Evolutionary conservation across 129 eudicot genomes (phyloP).

Genomic region (Glebionis coronaria): DNA sequence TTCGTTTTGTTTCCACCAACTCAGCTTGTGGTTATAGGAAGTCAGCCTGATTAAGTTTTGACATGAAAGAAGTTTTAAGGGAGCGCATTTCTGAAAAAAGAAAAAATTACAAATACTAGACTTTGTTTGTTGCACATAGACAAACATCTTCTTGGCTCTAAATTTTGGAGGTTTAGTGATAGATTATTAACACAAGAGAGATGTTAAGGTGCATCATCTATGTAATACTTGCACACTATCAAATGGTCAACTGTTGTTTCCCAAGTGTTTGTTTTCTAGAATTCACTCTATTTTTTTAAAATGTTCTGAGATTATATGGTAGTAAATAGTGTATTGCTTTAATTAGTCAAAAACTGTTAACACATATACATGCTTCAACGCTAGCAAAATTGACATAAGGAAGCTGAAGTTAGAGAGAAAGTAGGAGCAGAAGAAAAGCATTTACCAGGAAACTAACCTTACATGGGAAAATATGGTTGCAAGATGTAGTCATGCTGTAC

Average conservation of each 20-base stretch:
- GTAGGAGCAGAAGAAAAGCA: neutral
- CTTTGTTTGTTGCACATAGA: constrained; percentile 9
- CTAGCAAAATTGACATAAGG: neutral
- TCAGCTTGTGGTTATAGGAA: neutral
- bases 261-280: neutral
- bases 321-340: neutral
- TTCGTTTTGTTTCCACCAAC: constrained; percentile 7
- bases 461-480: neutral
- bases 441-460: neutral
- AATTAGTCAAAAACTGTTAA: neutral
- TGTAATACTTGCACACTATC: constrained; percentile 1
- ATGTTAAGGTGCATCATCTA: neutral
- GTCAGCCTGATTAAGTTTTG: neutral
- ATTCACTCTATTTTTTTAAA: neutral
- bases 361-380: constrained; percentile 6
- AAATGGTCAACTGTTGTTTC: constrained; percentile 5
- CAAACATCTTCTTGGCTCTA: constrained; percentile 4
- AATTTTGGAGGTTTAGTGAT: constrained; percentile 6
- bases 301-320: constrained; percentile 6
- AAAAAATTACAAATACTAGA: neutral
- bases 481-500: constrained; percentile 8
- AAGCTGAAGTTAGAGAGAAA: neutral
- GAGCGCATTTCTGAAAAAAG: neutral
- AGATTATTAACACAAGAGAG: constrained; percentile 1
- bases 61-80: neutral